These are phyloP conservation scores for Gomphus sp. DNA, from an alignment of 1,284 basidiomycete genomes.

Conservation along the genomic window DNA sequence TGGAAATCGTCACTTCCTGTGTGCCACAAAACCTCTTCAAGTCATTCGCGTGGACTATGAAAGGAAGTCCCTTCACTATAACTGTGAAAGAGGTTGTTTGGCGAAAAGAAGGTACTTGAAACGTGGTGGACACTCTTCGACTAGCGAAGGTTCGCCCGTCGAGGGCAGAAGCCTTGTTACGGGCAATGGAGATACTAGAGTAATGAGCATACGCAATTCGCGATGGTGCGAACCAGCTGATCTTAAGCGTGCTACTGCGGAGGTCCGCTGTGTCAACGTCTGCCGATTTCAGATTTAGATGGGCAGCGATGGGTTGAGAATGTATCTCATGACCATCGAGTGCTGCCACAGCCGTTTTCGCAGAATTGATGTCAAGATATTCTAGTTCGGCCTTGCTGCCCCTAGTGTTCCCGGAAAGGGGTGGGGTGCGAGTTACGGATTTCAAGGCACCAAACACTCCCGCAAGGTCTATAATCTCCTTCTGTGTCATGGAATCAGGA, in stretches of 20 bases:
- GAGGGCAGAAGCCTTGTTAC: constrained; percentile 26
- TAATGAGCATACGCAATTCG: constrained; percentile 34
- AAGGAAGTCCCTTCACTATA: constrained; percentile 20
- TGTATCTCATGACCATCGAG: constrained; percentile 9
- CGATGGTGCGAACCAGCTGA: constrained; percentile 32
- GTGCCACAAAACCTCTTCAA: constrained; percentile 16
- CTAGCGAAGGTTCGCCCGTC: constrained; percentile 26
- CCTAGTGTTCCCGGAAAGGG: background rate
- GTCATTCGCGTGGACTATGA: constrained; percentile 2
- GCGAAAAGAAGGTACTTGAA: constrained; percentile 18
- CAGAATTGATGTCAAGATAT: constrained; percentile 12
- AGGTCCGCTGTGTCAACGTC: constrained; percentile 16
- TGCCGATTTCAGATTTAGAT: constrained; percentile 16
- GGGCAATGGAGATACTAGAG: constrained; percentile 27
- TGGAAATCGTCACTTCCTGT: constrained; percentile 15
- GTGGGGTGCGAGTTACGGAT: background rate
- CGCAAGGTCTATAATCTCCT: background rate
- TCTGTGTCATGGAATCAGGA: background rate
- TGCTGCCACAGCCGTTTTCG: constrained; percentile 12
- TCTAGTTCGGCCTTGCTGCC: constrained; percentile 13
- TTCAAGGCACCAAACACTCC: background rate
- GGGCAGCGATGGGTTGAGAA: constrained; percentile 6
- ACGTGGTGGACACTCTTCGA: constrained; percentile 27
- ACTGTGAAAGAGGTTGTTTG: constrained; percentile 20
- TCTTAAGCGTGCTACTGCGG: constrained; percentile 21